Conservation (phyloP, 129 eudicot genomes). For the Gnaphalium uliginosum region DNA sequence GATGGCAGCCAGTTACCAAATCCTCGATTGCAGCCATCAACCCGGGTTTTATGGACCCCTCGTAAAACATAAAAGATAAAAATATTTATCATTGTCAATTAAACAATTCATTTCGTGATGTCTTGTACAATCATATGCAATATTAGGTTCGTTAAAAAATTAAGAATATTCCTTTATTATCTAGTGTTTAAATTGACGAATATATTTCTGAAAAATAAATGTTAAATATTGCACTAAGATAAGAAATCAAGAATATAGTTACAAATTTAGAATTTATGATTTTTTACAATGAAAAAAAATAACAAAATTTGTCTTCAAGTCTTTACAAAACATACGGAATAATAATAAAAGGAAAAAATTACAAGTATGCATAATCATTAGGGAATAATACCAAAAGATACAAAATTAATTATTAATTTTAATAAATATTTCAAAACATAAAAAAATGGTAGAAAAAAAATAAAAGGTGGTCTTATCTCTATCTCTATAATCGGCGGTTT, state of each 20-base stretch:
- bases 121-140: conserved; percentile 4
- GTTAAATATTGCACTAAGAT: not conserved
- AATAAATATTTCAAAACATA: too few species aligned
- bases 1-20: not conserved
- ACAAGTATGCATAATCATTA: too few species aligned
- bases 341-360: too few species aligned
- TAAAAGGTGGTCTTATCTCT: conserved; percentile 30
- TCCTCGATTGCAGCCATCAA: conserved; percentile 13
- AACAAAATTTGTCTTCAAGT: too few species aligned
- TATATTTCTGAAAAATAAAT: not conserved
- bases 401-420: too few species aligned
- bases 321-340: too few species aligned
- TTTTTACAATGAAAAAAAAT: not conserved
- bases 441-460: not conserved
- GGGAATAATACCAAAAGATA: too few species aligned
- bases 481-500: conserved; percentile 18
- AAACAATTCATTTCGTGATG: not conserved
- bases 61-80: not conserved
- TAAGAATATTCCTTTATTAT: not conserved
- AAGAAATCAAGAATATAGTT: too few species aligned
- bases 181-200: not conserved
- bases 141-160: not conserved
- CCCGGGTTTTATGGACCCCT: conserved; percentile 11
- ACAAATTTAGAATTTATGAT: too few species aligned
- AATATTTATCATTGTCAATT: not conserved